Evolutionary conservation across 2,329 filamentous ascomycete genomes (phyloP).

Genomic region (Cyphellophora attinorum): DNA sequence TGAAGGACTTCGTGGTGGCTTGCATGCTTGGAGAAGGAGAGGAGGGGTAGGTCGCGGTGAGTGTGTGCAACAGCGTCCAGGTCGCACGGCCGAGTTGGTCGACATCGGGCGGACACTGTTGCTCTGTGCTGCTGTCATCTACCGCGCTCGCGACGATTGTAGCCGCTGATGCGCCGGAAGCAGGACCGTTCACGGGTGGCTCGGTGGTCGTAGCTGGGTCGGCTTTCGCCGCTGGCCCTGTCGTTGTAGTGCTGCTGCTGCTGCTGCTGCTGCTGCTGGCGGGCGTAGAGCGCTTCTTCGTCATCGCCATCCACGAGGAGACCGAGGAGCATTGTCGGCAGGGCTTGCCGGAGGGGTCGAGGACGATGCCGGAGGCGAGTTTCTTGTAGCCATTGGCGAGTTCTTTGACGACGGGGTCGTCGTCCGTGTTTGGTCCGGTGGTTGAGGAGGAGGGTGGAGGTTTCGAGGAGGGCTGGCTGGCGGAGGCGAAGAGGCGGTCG

Average conservation of each 20-base stretch:
- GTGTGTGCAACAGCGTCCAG: conserved; percentile 89
- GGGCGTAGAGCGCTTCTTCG: conserved; percentile 21
- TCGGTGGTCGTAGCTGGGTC: conserved; percentile 24
- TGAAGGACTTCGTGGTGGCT: conserved; percentile 65
- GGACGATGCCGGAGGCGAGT: conserved; percentile 18
- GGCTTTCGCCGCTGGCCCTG: conserved; percentile 6
- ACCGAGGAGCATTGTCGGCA: conserved; percentile 40
- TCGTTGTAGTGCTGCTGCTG: conserved; percentile 24
- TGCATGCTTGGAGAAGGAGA: conserved; percentile 60
- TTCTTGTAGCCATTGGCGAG: conserved; percentile 2
- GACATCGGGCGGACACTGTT: conserved; percentile 90
- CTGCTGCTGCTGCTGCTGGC: conserved; percentile 16
- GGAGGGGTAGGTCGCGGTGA: conserved; percentile 77
- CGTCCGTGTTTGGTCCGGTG: not conserved
- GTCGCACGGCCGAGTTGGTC: conserved; percentile 75
- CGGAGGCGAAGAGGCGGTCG: conserved; percentile 2
- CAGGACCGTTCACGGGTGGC: conserved; percentile 5
- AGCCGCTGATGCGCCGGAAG: conserved; percentile 21
- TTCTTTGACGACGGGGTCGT: not conserved
- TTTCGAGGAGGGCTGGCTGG: not conserved
- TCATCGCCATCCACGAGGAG: conserved; percentile 36
- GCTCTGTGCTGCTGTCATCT: no score
- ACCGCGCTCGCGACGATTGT: conserved; percentile 31
- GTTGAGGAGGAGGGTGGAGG: not conserved
- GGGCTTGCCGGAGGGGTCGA: conserved; percentile 38